A percentile compares a stretch with the other conserved stretches of the same genome.
phyloP scores from a whole-genome alignment of 257 asterid species.

The Solanum raphanifolium region DNA sequence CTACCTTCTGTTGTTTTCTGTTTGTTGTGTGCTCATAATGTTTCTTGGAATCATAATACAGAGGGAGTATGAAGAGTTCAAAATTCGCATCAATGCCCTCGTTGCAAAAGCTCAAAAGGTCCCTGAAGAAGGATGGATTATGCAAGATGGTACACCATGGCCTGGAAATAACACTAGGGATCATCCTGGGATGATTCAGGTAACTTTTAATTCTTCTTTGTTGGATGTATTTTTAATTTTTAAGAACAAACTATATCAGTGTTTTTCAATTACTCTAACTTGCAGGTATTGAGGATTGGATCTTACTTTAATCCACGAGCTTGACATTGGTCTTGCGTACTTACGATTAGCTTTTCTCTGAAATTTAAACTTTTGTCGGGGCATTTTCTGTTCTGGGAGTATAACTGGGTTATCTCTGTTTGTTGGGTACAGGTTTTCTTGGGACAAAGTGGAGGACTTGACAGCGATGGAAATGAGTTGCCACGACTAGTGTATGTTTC shows the following conservation, averaged over 20 bases:
- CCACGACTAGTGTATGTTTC: conserved; percentile 93
- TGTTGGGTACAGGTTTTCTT: conserved; percentile 64
- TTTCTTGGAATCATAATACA: conserved; percentile 20
- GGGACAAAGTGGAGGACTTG: conserved; percentile 98
- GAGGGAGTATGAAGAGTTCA: conserved; percentile 97
- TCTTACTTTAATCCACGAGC: not conserved
- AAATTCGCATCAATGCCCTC: conserved; percentile 70
- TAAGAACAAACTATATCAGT: not conserved
- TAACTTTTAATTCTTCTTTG: conserved; percentile 10
- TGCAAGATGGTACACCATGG: conserved; percentile 99
- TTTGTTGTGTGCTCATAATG: conserved; percentile 11
- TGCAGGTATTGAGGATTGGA: not conserved
- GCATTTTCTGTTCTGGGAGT: conserved; percentile 1
- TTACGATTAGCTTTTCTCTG: not conserved
- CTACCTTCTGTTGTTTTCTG: not conserved
- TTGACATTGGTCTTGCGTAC: not conserved
- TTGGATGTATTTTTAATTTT: not conserved
- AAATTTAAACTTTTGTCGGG: not conserved
- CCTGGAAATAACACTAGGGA: conserved; percentile 96
- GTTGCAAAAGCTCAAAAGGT: conserved; percentile 87
- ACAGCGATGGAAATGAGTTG: conserved; percentile 89
- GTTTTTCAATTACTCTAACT: not conserved
- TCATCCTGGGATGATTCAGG: conserved; percentile 99
- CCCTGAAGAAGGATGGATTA: conserved; percentile 97
- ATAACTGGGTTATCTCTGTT: conserved; percentile 6